Evolutionary conservation across 2,329 filamentous ascomycete species (phyloP).

Genomic region (Cordyceps farinosa): DNA sequence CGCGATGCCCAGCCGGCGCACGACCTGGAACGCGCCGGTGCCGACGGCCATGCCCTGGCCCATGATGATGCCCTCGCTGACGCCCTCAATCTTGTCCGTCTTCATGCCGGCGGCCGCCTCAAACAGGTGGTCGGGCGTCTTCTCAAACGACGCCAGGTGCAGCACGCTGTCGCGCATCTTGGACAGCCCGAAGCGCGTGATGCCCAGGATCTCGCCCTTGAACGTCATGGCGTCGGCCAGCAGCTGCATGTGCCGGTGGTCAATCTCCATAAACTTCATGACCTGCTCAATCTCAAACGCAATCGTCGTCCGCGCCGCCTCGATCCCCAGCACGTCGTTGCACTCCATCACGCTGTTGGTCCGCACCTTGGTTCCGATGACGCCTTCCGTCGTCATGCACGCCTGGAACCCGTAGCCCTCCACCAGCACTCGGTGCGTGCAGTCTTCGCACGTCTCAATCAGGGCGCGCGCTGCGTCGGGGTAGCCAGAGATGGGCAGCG

Average conservation of each 20-base stretch:
- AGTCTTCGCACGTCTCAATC: constrained; percentile 73
- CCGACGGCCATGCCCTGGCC: constrained; percentile 90
- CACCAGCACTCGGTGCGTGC: constrained; percentile 72
- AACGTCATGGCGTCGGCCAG: constrained; percentile 98
- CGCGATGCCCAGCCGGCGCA: constrained; percentile 68
- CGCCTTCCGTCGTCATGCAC: constrained; percentile 92
- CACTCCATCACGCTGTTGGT: constrained; percentile 92
- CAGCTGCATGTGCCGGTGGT: constrained; percentile 95
- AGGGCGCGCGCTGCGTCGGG: constrained; percentile 81
- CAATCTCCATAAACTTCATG: constrained; percentile 93
- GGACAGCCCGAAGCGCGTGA: constrained; percentile 90
- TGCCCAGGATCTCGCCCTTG: constrained; percentile 94
- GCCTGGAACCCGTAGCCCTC: constrained; percentile 88
- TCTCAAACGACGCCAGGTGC: constrained; percentile 94
- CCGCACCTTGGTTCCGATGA: constrained; percentile 69
- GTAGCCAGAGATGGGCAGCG: constrained; percentile 86
- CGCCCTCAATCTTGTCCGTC: constrained; percentile 86
- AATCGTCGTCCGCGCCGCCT: constrained; percentile 87
- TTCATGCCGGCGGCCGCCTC: constrained; percentile 92
- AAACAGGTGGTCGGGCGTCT: constrained; percentile 96
- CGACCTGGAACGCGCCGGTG: constrained; percentile 88
- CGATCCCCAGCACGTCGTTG: constrained; percentile 83
- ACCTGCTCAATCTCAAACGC: constrained; percentile 82
- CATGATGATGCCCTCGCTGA: constrained; percentile 97
- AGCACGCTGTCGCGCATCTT: constrained; percentile 96